These are phyloP conservation scores for Hypoxylon sp. DNA, from an alignment of 2,329 filamentous ascomycete genomes.

Conservation along the genomic window DNA sequence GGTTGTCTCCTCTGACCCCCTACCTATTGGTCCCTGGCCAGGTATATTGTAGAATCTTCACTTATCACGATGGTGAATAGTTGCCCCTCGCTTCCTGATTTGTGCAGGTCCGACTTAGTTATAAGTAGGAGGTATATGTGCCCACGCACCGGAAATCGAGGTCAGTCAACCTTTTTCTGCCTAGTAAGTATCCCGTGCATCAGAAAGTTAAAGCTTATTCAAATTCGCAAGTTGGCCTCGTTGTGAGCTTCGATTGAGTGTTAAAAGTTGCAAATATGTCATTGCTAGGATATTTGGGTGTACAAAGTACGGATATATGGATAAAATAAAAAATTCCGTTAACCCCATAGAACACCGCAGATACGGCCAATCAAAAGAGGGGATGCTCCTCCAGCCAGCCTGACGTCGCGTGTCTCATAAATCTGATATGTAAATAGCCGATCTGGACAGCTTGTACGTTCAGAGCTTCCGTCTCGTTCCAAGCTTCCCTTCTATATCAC, in stretches of 20 bases:
- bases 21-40: not conserved
- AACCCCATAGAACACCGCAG: slow-evolving; percentile 7
- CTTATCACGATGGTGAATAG: not conserved
- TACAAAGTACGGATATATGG: not conserved
- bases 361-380: slow-evolving; percentile 20
- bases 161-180: not conserved
- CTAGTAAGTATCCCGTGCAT: too few relatives aligned
- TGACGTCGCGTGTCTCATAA: slow-evolving; percentile 33
- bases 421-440: slow-evolving; percentile 19
- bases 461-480: not conserved
- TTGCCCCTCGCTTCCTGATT: not conserved
- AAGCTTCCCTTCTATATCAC: slow-evolving; percentile 2
- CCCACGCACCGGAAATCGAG: not conserved
- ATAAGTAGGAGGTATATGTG: too few relatives aligned
- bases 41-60: not conserved
- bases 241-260: not conserved
- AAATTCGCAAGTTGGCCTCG: too few relatives aligned
- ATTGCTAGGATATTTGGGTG: not conserved
- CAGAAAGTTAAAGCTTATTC: too few relatives aligned
- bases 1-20: not conserved
- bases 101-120: not conserved
- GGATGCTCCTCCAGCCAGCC: slow-evolving; percentile 6
- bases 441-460: slow-evolving; percentile 45
- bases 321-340: not conserved
- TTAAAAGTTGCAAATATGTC: not conserved